Conservation (phyloP, 768 basidiomycete genomes). For the Boletales sp. region DNA sequence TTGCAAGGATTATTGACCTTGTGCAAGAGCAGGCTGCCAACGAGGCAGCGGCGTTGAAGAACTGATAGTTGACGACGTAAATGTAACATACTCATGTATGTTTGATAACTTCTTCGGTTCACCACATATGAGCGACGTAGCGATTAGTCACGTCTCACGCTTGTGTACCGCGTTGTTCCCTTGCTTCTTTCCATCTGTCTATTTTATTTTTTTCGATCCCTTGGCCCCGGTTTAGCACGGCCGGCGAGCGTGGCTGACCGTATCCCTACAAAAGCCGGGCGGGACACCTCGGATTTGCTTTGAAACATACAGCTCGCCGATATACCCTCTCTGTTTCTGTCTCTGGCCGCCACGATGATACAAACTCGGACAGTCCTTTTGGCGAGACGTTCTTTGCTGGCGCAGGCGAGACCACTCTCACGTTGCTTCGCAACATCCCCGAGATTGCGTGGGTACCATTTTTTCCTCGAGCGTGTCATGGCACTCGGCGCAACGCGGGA, state of each 20-base stretch:
- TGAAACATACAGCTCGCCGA: constrained; percentile 5
- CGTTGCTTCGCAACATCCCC: constrained; percentile 29
- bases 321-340: constrained; percentile 12
- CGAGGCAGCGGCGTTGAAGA: constrained; percentile 2
- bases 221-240: constrained; percentile 21
- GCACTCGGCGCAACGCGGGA: constrained; percentile 1
- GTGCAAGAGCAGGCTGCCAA: constrained; percentile 18
- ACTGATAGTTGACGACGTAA: not conserved
- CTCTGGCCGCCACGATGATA: constrained; percentile 11
- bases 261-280: constrained; percentile 16
- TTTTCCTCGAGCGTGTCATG: not conserved
- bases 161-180: constrained; percentile 15
- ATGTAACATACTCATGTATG: not conserved
- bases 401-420: constrained; percentile 17
- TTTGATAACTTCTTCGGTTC: no score
- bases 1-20: constrained; percentile 58
- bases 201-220: not conserved
- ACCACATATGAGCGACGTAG: no score
- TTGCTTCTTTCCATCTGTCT: constrained; percentile 1
- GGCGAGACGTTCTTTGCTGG: constrained; percentile 22
- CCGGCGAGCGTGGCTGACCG: constrained; percentile 14
- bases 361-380: constrained; percentile 22
- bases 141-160: constrained; percentile 17
- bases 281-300: constrained; percentile 1
- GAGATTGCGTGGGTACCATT: constrained; percentile 27